Evolutionary conservation across 139 green algal genomes (phyloP).

Genomic region (Volvox africanus): DNA sequence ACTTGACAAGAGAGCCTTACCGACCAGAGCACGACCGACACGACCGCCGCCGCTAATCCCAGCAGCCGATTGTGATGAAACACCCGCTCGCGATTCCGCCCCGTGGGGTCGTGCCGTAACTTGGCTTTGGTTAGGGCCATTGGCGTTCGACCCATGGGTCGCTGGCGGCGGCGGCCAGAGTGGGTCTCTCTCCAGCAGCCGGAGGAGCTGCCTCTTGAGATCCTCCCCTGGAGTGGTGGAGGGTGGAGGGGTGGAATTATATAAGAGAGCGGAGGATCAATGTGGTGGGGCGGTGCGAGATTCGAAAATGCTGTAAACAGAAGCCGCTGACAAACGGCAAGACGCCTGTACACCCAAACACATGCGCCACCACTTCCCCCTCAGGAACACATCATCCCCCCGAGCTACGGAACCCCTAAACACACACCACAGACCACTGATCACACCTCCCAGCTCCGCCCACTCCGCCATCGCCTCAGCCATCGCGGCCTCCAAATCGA

Average conservation of each 20-base stretch:
- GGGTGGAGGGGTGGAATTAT: not conserved
- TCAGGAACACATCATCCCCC: no score
- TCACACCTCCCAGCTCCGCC: slow-evolving; percentile 33
- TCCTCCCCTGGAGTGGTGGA: slow-evolving; percentile 1
- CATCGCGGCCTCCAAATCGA: slow-evolving; percentile 53
- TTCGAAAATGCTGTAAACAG: no score
- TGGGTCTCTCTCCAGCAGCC: slow-evolving; percentile 49
- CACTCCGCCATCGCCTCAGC: slow-evolving; percentile 50
- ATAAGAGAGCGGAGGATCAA: no score
- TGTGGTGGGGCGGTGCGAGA: no score
- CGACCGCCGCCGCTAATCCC: not conserved
- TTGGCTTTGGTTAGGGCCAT: not conserved
- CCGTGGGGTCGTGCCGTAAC: no score
- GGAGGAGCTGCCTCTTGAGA: slow-evolving; percentile 23
- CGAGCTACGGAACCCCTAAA: no score
- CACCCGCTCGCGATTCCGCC: no score
- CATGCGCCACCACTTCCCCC: no score
- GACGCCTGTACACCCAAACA: no score
- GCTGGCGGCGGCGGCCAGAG: slow-evolving; percentile 13
- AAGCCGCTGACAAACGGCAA: no score
- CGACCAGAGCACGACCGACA: not conserved
- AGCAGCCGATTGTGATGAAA: not conserved
- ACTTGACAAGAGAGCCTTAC: not conserved
- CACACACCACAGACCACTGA: not conserved
- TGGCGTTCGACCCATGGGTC: not conserved